These are phyloP conservation scores for Rugosomyces carneus DNA, from an alignment of 1,284 basidiomycete genomes.

Conservation along the genomic window DNA sequence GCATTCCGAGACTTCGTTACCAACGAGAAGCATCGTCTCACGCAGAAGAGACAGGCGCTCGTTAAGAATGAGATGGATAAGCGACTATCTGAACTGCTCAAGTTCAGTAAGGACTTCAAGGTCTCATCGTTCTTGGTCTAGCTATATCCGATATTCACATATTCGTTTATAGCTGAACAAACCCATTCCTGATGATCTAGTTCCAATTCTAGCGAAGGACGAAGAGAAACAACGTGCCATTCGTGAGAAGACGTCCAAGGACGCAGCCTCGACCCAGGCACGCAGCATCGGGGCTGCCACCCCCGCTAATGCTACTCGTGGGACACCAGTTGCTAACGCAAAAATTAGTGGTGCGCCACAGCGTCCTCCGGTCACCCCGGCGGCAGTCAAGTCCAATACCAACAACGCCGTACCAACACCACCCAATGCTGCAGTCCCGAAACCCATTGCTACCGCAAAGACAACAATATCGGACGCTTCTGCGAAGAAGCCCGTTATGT, in stretches of 20 bases:
- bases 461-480: conserved; percentile 19
- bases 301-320: conserved; percentile 33
- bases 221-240: conserved; percentile 82
- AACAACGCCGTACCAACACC: conserved; percentile 19
- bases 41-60: conserved; percentile 86
- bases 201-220: conserved; percentile 89
- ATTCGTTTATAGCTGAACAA: conserved; percentile 66
- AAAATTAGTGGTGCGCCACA: conserved; percentile 23
- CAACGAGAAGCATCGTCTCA: conserved; percentile 81
- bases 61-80: conserved; percentile 93
- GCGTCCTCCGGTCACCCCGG: conserved; percentile 18
- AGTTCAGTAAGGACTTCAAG: conserved; percentile 93
- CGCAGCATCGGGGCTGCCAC: conserved; percentile 57
- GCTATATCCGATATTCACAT: conserved; percentile 1
- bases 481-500: conserved; percentile 51
- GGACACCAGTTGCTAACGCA: conserved; percentile 27
- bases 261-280: conserved; percentile 58
- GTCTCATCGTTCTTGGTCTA: conserved; percentile 32
- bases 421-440: conserved; percentile 11
- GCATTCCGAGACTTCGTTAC: conserved; percentile 89
- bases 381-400: conserved; percentile 24
- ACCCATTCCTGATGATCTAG: conserved; percentile 90
- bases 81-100: conserved; percentile 84
- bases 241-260: conserved; percentile 67
- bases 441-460: conserved; percentile 27